Evolutionary conservation across 805 yeast species (phyloP).

Genomic region (Lipomyces kockii): DNA sequence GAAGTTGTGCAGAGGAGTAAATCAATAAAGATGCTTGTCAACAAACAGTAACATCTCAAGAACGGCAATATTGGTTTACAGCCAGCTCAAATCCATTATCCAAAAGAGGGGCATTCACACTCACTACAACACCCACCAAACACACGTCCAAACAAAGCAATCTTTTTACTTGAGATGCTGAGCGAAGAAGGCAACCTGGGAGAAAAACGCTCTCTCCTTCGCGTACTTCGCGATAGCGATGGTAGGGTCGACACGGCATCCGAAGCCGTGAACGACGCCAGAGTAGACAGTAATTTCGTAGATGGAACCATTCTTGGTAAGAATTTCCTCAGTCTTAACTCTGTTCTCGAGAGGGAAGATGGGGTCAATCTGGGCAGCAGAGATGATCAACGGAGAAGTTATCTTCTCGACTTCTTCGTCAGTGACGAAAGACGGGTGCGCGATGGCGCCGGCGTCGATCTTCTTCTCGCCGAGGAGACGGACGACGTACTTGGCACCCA

Average conservation of each 20-base stretch:
- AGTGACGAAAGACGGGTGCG: conserved; percentile 80
- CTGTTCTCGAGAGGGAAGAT: conserved; percentile 69
- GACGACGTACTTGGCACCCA: conserved; percentile 74
- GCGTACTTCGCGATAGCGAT: conserved; percentile 29
- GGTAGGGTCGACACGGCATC: conserved; percentile 49
- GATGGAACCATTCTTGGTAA: conserved; percentile 57
- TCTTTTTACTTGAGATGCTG: conserved; percentile 21
- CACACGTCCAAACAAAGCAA: background rate
- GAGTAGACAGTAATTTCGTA: conserved; percentile 67
- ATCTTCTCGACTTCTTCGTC: conserved; percentile 67
- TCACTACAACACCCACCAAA: background rate
- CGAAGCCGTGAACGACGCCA: conserved; percentile 75
- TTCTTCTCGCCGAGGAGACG: conserved; percentile 51
- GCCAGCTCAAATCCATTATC: background rate
- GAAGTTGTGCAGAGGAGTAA: too few species aligned
- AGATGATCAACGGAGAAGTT: conserved; percentile 65
- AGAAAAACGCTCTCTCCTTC: conserved; percentile 36
- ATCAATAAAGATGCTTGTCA: too few species aligned
- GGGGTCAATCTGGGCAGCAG: conserved; percentile 71
- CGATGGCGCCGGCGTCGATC: conserved; percentile 69
- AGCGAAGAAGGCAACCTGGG: conserved; percentile 28
- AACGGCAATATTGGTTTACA: background rate
- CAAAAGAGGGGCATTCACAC: background rate
- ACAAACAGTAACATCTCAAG: too few species aligned
- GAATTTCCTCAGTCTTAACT: conserved; percentile 60